phyloP scores from a whole-genome alignment of 2,329 filamentous ascomycete species.

The Colletotrichum nymphaeae region DNA sequence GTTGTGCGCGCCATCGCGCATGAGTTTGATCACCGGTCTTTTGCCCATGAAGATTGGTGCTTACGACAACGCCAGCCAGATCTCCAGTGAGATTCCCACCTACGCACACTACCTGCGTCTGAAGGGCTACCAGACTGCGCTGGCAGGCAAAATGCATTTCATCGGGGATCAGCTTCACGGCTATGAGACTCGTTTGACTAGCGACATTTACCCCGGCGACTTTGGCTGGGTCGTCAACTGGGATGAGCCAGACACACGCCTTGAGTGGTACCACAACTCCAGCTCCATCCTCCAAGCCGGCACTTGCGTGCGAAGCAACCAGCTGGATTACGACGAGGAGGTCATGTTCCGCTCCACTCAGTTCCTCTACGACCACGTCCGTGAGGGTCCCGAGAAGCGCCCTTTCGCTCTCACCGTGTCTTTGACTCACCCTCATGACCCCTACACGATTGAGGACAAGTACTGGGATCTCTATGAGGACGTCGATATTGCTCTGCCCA shows the following conservation, averaged over 20 bases:
- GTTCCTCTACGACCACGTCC: slow-evolving; percentile 90
- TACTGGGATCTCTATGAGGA: slow-evolving; percentile 94
- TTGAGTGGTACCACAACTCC: slow-evolving; percentile 98
- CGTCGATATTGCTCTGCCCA: slow-evolving; percentile 87
- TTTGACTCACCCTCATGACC: slow-evolving; percentile 93
- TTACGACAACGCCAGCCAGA: slow-evolving; percentile 90
- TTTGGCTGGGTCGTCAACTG: slow-evolving; percentile 96
- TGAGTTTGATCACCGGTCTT: slow-evolving; percentile 94
- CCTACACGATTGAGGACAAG: slow-evolving; percentile 92
- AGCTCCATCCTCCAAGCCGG: slow-evolving; percentile 93
- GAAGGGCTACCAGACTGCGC: slow-evolving; percentile 87
- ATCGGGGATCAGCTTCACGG: slow-evolving; percentile 94
- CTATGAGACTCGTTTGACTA: slow-evolving; percentile 92
- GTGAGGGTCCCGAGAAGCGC: slow-evolving; percentile 77
- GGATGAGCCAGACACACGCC: slow-evolving; percentile 86
- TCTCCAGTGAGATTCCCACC: slow-evolving; percentile 86
- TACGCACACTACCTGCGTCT: slow-evolving; percentile 92
- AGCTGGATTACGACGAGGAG: slow-evolving; percentile 96
- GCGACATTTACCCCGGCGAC: slow-evolving; percentile 94
- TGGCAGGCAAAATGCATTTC: slow-evolving; percentile 98
- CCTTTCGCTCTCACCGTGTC: slow-evolving; percentile 93
- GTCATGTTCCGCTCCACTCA: slow-evolving; percentile 93
- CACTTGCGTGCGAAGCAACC: slow-evolving; percentile 89
- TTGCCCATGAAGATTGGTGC: slow-evolving; percentile 91
- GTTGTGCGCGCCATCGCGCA: slow-evolving; percentile 90